A percentile compares a stretch with the other conserved stretches of the same genome.
These are phyloP conservation scores for Simplicillium aogashimaense DNA, from an alignment of 2,329 filamentous ascomycete genomes.

Conservation along the genomic window DNA sequence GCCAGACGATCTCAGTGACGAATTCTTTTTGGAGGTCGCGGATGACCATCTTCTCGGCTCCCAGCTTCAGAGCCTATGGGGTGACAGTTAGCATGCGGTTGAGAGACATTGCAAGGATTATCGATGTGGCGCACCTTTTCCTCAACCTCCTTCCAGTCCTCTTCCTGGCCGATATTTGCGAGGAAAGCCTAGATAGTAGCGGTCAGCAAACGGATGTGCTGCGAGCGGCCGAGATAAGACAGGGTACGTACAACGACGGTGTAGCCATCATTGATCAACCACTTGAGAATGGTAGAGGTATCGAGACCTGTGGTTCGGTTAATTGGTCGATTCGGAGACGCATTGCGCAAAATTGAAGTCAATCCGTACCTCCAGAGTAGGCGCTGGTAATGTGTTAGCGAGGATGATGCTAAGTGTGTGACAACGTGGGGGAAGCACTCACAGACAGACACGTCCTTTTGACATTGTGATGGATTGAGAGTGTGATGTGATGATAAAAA, in stretches of 20 bases:
- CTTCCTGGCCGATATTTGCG: slow-evolving; percentile 58
- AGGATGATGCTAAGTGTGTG: too few relatives aligned
- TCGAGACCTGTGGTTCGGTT: slow-evolving; percentile 22
- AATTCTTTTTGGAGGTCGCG: slow-evolving; percentile 61
- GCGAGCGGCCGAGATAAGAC: neutral
- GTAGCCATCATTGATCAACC: slow-evolving; percentile 23
- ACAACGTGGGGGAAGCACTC: too few relatives aligned
- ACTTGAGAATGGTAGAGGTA: slow-evolving; percentile 30
- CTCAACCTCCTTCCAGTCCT: slow-evolving; percentile 61
- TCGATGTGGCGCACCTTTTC: slow-evolving; percentile 48
- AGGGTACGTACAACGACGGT: slow-evolving; percentile 7
- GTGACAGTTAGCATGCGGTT: neutral
- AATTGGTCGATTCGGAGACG: neutral
- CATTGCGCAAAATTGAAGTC: neutral
- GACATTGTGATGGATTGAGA: too few relatives aligned
- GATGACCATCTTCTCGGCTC: slow-evolving; percentile 33
- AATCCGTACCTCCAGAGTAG: slow-evolving; percentile 7
- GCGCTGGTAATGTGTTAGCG: slow-evolving; percentile 1
- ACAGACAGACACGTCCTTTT: too few relatives aligned
- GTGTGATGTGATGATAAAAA: too few relatives aligned
- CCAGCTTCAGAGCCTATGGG: slow-evolving; percentile 11
- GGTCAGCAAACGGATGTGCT: slow-evolving; percentile 5
- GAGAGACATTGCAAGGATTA: slow-evolving; percentile 13
- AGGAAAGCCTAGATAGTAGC: slow-evolving; percentile 22
- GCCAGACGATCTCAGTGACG: slow-evolving; percentile 67